Base-by-base conservation (phyloP, 768 basidiomycete genomes). In the Russula brevipes region DNA sequence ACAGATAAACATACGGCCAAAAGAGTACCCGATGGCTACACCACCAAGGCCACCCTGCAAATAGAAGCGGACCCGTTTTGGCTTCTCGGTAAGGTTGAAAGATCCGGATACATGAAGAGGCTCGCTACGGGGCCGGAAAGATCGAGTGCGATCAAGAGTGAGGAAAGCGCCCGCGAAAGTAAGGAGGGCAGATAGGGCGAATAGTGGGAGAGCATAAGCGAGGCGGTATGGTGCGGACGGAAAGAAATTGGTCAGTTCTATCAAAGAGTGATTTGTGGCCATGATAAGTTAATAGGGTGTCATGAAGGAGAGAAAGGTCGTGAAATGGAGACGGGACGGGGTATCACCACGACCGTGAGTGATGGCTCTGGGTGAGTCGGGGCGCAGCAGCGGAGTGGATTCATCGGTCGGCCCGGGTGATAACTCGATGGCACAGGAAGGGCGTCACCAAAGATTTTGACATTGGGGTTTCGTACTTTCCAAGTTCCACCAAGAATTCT, bases 151-250 rank as follows among this genome's bases (percentile, higher is more conserved):
- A 70, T 88, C 86, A 54, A 89, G 79, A 17, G 81, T 87, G 24
- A 88, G 75, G 72, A 89, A 88, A 3, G 85, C 79, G n/a, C 87
- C 86, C n/a, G 85, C 76, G 69, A 87, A 85, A 7, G 81, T 82
- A 42, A 86, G 75, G 30, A 83, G 63, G 45, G 85, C 55, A 10
- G 86, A 87, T 5, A 84, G 62, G 4, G 83, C 70, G 38, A 89
- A 75, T n/a, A 89, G 75, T 55, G 86, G 86, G 33, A 88, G 69
- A 38, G 81, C 69, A 70, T 87, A 88, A 45, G 80, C 79, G 36
- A 88, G 78, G 31, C 78, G 71, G 69, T 81, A 83, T 4, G 82
- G 71, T 24, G 79, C 76, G 9, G 81, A 76, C 47, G 79, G 73
- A 7, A 87, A 73, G 33, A 86, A 74, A 33, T 73, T 47, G 17